Base-by-base conservation (phyloP, 1,284 basidiomycete species). In the Afroboletus lepidellus region DNA sequence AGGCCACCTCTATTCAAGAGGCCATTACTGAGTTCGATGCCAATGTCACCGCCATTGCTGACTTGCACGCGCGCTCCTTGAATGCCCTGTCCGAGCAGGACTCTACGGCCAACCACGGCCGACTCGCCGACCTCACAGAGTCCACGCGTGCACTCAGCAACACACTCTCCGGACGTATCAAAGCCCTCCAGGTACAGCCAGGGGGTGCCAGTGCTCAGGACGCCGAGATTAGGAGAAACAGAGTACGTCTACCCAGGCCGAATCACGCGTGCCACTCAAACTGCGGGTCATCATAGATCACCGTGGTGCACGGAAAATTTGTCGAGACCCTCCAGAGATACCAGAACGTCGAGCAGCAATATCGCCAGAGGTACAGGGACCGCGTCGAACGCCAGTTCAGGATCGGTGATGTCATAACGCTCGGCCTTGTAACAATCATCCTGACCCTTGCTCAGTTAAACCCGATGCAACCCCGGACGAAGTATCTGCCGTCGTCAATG, bases 391-490 rank as follows among this genome's bases (percentile, higher is more conserved):
- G 94, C 53, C 95, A 98, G 70, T 87, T 92, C 74, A 85, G 80
- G 69, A 97, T 97, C 53, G 88, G 88, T 84, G 52, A 36, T 74
- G 62, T 12, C n/a, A 9, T 18, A 16, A 2, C 8, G 48, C 38
- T 43, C 36, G 30, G n/a, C 25, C 27, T 20, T 41, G 8, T 46
- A 23, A 33, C 18, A 20, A 16, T 44, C 29, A 11, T 34, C 39
- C 46, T 25, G 30, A 59, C 21, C 48, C 12, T 6, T 20, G 6
- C 41, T 21, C 51, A 85, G 92, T 95, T 52, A 96, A 97, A 74
- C 93, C 93, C 8, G 85, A 94, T 64, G 94, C 94, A 3, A 88
- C 92, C 15, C 80, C 83, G 5, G 86, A 92, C 53, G 94, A 98
- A 69, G 77, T 98, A 51, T 74, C 78, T 44, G 82, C 85, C 6